Conservation (phyloP, 495 filamentous ascomycete genomes). For the Jackrogersella multiformis region DNA sequence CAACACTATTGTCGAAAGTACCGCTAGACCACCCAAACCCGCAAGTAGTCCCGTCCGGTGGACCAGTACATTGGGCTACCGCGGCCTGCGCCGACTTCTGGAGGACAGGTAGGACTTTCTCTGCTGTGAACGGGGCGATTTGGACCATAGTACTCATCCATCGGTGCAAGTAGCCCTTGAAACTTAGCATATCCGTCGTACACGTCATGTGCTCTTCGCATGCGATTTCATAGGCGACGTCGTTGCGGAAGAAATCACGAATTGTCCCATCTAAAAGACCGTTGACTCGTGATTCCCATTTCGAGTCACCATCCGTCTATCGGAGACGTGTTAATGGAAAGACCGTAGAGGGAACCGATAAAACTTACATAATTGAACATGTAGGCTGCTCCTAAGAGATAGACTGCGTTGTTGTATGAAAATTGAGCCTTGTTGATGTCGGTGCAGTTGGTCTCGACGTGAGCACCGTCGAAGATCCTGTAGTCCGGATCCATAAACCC, state of each 20-base stretch:
- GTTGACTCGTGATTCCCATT: slow-evolving; percentile 69
- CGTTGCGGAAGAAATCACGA: slow-evolving; percentile 65
- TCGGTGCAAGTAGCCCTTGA: slow-evolving; percentile 82
- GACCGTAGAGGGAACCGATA: slow-evolving; percentile 3
- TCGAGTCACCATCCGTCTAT: slow-evolving; percentile 62
- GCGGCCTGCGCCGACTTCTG: slow-evolving; percentile 70
- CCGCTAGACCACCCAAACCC: slow-evolving; percentile 74
- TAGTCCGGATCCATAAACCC: slow-evolving; percentile 71
- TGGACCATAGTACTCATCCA: slow-evolving; percentile 81
- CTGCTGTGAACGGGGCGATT: slow-evolving; percentile 70
- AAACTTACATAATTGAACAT: slow-evolving; percentile 76
- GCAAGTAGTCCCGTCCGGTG: slow-evolving; percentile 62
- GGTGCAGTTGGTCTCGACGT: slow-evolving; percentile 68
- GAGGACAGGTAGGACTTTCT: slow-evolving; percentile 68
- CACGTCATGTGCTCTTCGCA: slow-evolving; percentile 72
- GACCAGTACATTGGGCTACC: slow-evolving; percentile 72
- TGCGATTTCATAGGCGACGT: slow-evolving; percentile 72
- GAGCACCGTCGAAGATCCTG: slow-evolving; percentile 75
- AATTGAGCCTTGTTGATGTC: slow-evolving; percentile 70
- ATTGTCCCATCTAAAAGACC: slow-evolving; percentile 66
- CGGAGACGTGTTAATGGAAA: slow-evolving; percentile 28
- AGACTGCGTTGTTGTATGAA: slow-evolving; percentile 79
- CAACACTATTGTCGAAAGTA: slow-evolving; percentile 60
- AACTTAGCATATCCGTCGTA: slow-evolving; percentile 77
- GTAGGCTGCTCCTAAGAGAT: slow-evolving; percentile 75